A percentile compares a stretch with the other conserved stretches of the same genome.
Conservation (phyloP, 768 basidiomycete species). For the Gyrodon lividus region DNA sequence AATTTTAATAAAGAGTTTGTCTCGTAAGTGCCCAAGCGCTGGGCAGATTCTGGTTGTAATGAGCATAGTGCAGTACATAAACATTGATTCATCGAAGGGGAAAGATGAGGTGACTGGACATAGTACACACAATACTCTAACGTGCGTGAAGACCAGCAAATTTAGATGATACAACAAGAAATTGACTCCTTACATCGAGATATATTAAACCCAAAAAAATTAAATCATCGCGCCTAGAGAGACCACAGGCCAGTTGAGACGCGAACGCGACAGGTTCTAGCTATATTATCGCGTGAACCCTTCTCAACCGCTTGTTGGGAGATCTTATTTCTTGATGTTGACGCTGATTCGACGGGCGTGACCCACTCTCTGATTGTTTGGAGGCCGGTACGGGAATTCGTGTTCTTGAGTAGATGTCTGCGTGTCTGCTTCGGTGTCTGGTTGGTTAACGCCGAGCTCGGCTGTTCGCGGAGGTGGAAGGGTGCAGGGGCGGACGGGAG, state of each 20-base stretch:
- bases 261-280: background rate
- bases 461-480: background rate
- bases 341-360: conserved; percentile 42
- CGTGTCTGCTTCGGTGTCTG: background rate
- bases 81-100: too few species aligned
- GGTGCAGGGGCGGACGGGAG: background rate
- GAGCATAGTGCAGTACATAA: too few species aligned
- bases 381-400: conserved; percentile 35
- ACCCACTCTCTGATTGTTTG: conserved; percentile 32
- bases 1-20: too few species aligned
- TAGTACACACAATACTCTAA: background rate
- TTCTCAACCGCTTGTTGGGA: conserved; percentile 12
- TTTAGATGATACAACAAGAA: too few species aligned
- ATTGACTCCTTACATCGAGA: background rate
- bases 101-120: too few species aligned
- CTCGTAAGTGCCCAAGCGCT: too few species aligned
- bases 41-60: too few species aligned
- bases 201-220: background rate
- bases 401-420: conserved; percentile 4
- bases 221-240: too few species aligned
- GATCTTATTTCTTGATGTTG: conserved; percentile 29
- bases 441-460: background rate
- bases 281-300: background rate
- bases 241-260: background rate
- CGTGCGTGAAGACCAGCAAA: background rate